Conservation (phyloP, 2,329 filamentous ascomycete genomes). For the Paramyrothecium sp. region DNA sequence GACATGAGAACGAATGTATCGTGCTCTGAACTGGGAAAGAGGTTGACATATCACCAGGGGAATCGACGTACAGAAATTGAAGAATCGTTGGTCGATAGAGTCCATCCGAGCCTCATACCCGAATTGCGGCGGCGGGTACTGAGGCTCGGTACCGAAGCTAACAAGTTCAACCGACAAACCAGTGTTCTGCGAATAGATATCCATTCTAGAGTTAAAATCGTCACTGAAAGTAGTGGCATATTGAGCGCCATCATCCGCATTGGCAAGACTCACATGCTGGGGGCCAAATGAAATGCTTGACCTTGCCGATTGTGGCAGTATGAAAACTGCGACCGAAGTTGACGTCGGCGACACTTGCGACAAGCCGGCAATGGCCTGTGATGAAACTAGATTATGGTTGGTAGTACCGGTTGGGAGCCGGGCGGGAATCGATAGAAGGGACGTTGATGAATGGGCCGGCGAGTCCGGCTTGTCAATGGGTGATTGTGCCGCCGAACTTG, state of each 20-base stretch:
- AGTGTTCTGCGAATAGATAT: background rate
- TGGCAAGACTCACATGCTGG: background rate
- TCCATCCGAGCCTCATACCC: slow-evolving; percentile 31
- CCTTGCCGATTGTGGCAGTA: too few species aligned
- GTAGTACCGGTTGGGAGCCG: background rate
- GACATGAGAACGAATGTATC: too few species aligned
- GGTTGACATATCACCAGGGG: background rate
- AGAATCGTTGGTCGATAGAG: slow-evolving; percentile 28
- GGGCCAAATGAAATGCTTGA: background rate
- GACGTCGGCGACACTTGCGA: background rate
- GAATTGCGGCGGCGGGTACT: slow-evolving; percentile 25
- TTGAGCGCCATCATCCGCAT: too few species aligned
- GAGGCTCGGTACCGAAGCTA: slow-evolving; percentile 13
- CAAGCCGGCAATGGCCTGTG: background rate
- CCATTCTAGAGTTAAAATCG: too few species aligned
- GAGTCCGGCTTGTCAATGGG: background rate
- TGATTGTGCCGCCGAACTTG: background rate
- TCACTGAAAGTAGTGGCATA: too few species aligned
- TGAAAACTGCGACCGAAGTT: background rate
- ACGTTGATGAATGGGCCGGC: background rate
- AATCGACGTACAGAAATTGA: slow-evolving; percentile 30
- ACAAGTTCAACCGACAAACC: slow-evolving; percentile 4
- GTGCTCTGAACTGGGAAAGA: background rate
- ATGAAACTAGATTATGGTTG: background rate
- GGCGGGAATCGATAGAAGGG: background rate